Base-by-base conservation (phyloP, 139 green algal genomes). In the Volvox africanus region DNA sequence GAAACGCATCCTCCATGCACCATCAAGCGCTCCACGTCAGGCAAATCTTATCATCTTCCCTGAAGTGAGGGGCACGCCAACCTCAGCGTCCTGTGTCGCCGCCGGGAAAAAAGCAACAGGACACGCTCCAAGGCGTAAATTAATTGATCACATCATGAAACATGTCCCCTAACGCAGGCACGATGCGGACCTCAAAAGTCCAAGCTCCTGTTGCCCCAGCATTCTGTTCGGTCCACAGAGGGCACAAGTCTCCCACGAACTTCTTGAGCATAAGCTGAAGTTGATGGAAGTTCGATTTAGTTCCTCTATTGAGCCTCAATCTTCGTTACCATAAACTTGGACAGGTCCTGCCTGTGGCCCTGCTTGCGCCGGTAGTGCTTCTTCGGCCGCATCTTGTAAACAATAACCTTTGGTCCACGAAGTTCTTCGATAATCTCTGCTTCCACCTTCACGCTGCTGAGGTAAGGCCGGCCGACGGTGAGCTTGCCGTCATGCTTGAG, bases 301-400 rank as follows among this genome's bases (percentile, higher is more conserved):
- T 12, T 28, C 11, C 22, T 18, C 71, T 71, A 86, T 30, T 86
- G 80, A 28, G 87, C 87, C 17, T 20, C 37, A 36, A 99, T 97
- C 86, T 97, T 97, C n/a, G 97, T 99, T 37, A 99, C 92, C 91
- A 97, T 93, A 93, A 99, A 98, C 94, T 98, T 98, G 75, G 94
- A 97, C 21, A 99, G 94, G 28, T 96, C 94, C 94, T 99, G 97
- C 30, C 97, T 91, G 94, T 93, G 91, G 44, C 91, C 91, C 36
- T 88, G 82, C 91, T 93, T 92, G 32, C 67, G 11, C 75, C 95
- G 88, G 94, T 97, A 98, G 94, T 99, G 98, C 95, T 99, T 99
- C 96, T 99, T 99, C 20, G 96, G 95, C 89, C 96, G 96, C 94
- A 98, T 97, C 94, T 99, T 99, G 95, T 97, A 99, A 20, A 99